Conservation (phyloP, 768 basidiomycete genomes). For the Rhodosporidiobolus odoratus region DNA sequence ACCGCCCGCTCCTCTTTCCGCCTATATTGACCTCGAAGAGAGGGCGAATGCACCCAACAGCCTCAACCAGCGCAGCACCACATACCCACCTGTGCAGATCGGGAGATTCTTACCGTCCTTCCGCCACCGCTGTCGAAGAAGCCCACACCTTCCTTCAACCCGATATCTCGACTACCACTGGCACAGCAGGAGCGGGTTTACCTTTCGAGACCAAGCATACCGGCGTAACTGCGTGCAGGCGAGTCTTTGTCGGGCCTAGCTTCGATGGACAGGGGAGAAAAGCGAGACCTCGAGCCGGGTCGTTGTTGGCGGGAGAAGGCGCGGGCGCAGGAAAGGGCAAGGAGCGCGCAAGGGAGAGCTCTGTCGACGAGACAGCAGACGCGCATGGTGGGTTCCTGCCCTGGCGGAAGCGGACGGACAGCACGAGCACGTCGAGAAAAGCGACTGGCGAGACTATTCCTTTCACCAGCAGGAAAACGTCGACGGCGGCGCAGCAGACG, state of each 20-base stretch:
- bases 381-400: too few species aligned
- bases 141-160: conserved; percentile 3
- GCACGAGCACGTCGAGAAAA: background rate
- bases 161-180: background rate
- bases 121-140: background rate
- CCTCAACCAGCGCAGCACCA: background rate
- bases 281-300: background rate
- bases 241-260: conserved; percentile 31
- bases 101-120: background rate
- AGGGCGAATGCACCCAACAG: too few species aligned
- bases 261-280: conserved; percentile 2
- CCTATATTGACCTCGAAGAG: too few species aligned
- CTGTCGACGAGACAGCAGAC: background rate
- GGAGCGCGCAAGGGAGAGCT: background rate
- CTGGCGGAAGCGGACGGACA: background rate
- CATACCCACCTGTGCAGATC: too few species aligned
- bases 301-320: background rate
- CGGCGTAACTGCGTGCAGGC: background rate
- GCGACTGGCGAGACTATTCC: background rate
- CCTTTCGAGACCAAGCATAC: conserved; percentile 9
- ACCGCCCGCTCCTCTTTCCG: too few species aligned
- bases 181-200: background rate
- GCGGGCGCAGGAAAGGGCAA: conserved; percentile 3
- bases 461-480: background rate
- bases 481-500: background rate